These are phyloP conservation scores for Hordeum marinum DNA, from an alignment of 176 grass and related monocot genomes.

Conservation along the genomic window DNA sequence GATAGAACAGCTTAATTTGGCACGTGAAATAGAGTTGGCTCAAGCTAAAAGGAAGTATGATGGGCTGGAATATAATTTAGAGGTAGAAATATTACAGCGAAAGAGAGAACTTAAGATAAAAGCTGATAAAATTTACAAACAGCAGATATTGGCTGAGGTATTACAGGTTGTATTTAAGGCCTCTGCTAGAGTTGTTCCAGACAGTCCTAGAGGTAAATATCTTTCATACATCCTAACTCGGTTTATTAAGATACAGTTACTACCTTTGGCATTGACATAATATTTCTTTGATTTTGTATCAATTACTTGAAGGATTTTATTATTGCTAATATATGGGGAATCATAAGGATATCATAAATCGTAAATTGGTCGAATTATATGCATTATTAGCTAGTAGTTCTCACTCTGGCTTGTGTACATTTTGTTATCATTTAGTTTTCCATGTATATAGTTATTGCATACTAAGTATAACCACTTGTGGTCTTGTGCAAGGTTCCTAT, in stretches of 20 bases:
- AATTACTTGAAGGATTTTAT: not conserved
- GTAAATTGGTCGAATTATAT: not conserved
- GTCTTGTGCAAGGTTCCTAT: not conserved
- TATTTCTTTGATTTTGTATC: not conserved
- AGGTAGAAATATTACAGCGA: slow-evolving; percentile 30
- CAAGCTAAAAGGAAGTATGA: slow-evolving; percentile 42
- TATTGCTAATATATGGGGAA: not conserved
- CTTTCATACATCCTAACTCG: not conserved
- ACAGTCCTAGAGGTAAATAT: slow-evolving; percentile 26
- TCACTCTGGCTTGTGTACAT: not conserved
- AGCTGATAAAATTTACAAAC: slow-evolving; percentile 35
- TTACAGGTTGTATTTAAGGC: slow-evolving; percentile 27
- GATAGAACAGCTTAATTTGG: slow-evolving; percentile 30
- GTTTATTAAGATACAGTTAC: slow-evolving; percentile 2
- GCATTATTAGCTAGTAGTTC: not conserved
- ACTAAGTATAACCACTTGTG: not conserved
- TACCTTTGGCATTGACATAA: not conserved
- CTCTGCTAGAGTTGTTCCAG: slow-evolving; percentile 15
- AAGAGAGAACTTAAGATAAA: slow-evolving; percentile 26
- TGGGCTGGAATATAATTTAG: slow-evolving; percentile 18
- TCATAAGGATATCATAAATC: not conserved
- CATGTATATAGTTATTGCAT: not conserved
- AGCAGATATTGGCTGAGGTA: slow-evolving; percentile 43
- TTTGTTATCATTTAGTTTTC: not conserved
- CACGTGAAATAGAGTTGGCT: slow-evolving; percentile 21